These are phyloP conservation scores for Pythium phragmiticola DNA, from an alignment of 352 stramenopile genomes.

Conservation along the genomic window DNA sequence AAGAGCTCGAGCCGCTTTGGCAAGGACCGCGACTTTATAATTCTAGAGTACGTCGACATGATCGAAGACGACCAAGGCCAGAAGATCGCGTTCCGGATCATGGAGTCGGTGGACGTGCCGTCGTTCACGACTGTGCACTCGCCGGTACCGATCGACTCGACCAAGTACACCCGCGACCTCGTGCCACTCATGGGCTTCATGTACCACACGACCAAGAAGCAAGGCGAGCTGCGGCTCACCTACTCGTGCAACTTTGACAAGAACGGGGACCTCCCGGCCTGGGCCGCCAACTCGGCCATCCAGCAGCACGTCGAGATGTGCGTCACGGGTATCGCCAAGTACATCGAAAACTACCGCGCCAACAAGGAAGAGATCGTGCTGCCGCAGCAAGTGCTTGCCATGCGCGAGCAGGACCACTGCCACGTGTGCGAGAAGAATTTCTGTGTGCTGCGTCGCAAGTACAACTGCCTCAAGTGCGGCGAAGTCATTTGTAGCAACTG, in stretches of 20 bases:
- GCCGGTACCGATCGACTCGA: constrained; percentile 29
- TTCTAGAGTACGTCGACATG: constrained; percentile 89
- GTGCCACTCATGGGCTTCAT: constrained; percentile 86
- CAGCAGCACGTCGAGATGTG: constrained; percentile 88
- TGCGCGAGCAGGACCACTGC: constrained; percentile 72
- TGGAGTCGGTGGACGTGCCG: constrained; percentile 77
- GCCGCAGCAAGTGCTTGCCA: constrained; percentile 70
- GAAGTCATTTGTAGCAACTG: constrained; percentile 81
- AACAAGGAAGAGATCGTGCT: constrained; percentile 72
- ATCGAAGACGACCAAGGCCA: constrained; percentile 84
- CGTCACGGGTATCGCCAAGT: constrained; percentile 83
- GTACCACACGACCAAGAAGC: constrained; percentile 83
- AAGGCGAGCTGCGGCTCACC: constrained; percentile 77
- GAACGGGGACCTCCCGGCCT: constrained; percentile 78
- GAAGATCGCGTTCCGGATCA: constrained; percentile 82
- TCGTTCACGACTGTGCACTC: too few relatives aligned
- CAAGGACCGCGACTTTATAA: constrained; percentile 79
- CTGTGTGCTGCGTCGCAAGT: constrained; percentile 60
- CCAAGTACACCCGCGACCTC: constrained; percentile 68
- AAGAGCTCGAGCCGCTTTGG: constrained; percentile 80
- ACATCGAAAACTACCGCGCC: constrained; percentile 78
- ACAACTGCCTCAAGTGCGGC: constrained; percentile 86
- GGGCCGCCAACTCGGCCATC: constrained; percentile 81
- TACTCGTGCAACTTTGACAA: constrained; percentile 89
- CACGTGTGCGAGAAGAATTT: constrained; percentile 77